These are phyloP conservation scores for Aspergillus neotritici DNA, from an alignment of 2,329 filamentous ascomycete species.

Conservation along the genomic window DNA sequence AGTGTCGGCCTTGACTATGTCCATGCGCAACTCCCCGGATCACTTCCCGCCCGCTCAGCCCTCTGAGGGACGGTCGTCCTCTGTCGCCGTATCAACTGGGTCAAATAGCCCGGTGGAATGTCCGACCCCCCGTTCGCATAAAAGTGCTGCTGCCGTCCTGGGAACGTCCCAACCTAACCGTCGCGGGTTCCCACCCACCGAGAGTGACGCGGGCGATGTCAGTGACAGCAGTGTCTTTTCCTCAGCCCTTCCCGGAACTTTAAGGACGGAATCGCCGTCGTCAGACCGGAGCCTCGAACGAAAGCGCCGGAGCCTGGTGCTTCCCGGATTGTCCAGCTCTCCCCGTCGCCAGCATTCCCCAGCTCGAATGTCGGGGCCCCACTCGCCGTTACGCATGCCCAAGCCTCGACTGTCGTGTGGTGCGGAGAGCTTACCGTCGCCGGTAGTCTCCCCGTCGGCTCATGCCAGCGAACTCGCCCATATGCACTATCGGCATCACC, in stretches of 20 bases:
- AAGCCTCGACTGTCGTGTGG: constrained; percentile 66
- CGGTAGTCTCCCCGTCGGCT: constrained; percentile 83
- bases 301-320: constrained; percentile 78
- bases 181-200: constrained; percentile 70
- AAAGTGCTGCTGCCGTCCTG: constrained; percentile 53
- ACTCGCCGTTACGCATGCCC: constrained; percentile 77
- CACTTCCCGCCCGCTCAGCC: constrained; percentile 40
- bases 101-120: constrained; percentile 89
- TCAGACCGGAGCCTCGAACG: constrained; percentile 81
- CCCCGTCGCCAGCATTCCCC: constrained; percentile 85
- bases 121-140: constrained; percentile 81
- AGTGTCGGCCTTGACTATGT: constrained; percentile 51
- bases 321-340: constrained; percentile 67
- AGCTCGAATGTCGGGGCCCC: constrained; percentile 66
- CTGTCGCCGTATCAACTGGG: constrained; percentile 67
- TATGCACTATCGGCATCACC: constrained; percentile 61
- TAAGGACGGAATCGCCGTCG: constrained; percentile 80
- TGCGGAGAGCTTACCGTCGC: constrained; percentile 61
- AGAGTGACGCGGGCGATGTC: constrained; percentile 72
- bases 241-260: constrained; percentile 64
- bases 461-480: constrained; percentile 64
- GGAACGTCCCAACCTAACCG: constrained; percentile 58
- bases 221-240: constrained; percentile 88
- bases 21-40: constrained; percentile 52
- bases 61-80: constrained; percentile 50